These are phyloP conservation scores for Aspergillus sergii DNA, from an alignment of 2,329 filamentous ascomycete species.

Conservation along the genomic window DNA sequence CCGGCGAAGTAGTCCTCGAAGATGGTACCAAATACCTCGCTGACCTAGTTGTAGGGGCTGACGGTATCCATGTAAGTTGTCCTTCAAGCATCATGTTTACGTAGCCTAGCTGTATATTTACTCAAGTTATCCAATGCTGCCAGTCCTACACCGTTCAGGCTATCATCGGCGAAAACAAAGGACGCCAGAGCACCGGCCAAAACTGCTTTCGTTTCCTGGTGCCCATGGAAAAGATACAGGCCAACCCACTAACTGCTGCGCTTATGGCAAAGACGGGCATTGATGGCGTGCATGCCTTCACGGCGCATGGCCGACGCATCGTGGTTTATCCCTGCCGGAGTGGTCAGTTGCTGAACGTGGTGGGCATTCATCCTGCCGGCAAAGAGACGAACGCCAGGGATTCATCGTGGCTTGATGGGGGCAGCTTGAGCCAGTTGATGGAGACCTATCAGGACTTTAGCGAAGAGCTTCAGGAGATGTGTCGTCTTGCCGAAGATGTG, in stretches of 20 bases:
- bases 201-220: conserved; percentile 43
- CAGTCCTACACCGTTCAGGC: conserved; percentile 4
- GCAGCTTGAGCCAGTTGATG: conserved; percentile 2
- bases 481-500: conserved; percentile 19
- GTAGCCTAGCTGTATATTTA: neutral
- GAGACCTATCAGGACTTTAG: conserved; percentile 12
- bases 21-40: neutral
- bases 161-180: conserved; percentile 21
- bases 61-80: neutral
- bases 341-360: conserved; percentile 18
- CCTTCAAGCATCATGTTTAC: neutral
- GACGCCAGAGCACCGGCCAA: conserved; percentile 27
- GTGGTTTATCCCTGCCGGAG: conserved; percentile 30
- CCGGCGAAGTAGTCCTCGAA: neutral
- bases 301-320: conserved; percentile 21
- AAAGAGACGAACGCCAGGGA: neutral
- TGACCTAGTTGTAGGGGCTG: neutral
- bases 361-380: conserved; percentile 6
- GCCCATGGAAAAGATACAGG: conserved; percentile 29
- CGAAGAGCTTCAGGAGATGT: conserved; percentile 17
- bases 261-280: neutral
- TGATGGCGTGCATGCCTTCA: conserved; percentile 12
- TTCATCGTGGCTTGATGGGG: neutral
- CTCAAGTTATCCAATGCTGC: neutral
- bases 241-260: neutral